Evolutionary conservation across 1,139 yeast genomes (phyloP), one percentile per base, ranked within the genome.

Genomic region (Diutina ranongensis): DNA sequence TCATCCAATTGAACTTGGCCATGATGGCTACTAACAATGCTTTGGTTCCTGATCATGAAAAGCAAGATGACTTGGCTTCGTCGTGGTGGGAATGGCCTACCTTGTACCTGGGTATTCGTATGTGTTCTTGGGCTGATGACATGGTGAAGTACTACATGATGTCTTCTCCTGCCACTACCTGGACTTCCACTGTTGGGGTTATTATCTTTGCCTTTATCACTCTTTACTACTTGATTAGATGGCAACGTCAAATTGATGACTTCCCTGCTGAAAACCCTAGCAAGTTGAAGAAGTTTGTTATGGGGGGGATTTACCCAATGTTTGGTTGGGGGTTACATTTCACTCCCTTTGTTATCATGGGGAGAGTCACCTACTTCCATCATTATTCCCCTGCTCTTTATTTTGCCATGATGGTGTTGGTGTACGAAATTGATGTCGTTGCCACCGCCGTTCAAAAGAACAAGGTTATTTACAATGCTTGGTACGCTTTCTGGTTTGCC

Each of bases 1-100:
- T 94, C 55, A 70, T 94, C 53, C 96, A 88, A 65, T 71, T 94
- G 57, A 92, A 92, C 63, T 78, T 88, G 59, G 98, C 97, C 20
- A 94, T 92, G 97, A 88, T 89, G 97, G 96, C 97, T 22, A 86
- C 97, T 42, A 94, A 94, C 69, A 94, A 94, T 58, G 97, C 96
- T 3, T 76, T 92, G 59, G 80, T 92, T 48, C 97, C 98, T 33
- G 98, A 92, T 58, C 64, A 74, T 16, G 98, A 94, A 55, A 89
- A 92, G 65, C 80, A 77, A 56, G 99, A 94, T 61, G 89, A 83
- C 55, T 75, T 94, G 55, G 94, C 97, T 1, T 87, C 97, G 16
- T 62, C 78, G 45, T 92, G 92, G 56, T 94, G 98, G 98, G 92
- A 94, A 74, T 94, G 99, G 99, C 99, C 99, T 48, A 77, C 92